Evolutionary conservation across 2,329 filamentous ascomycete species (phyloP), one percentile per base, ranked within the genome.

Genomic region (Epichloe elymi): DNA sequence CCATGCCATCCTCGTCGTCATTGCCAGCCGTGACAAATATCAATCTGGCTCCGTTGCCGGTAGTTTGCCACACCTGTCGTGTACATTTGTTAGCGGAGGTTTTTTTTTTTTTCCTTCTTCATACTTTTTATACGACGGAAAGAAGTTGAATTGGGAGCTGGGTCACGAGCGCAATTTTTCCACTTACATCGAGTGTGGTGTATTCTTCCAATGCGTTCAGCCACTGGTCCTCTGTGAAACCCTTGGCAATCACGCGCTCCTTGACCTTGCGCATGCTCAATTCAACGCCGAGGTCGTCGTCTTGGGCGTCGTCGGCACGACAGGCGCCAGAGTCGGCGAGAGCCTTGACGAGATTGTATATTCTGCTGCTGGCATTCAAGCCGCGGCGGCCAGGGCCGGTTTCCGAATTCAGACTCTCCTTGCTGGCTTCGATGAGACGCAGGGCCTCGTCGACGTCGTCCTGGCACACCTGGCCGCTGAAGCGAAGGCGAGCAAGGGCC

Each of bases 371-470:
- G 30, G 88, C 83, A 49, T 87, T 95, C 59, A 86, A 80, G 59
- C 86, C 84, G 52, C 83, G 78, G 47, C 80, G 73, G 49, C 74
- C 71, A 46, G 74, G 66, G 61, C 63, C 77, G 48, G 71, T 74
- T 56, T 94, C 88, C 35, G 83, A 79, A 62, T 91, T 86, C 61
- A 98, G 72, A 58, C 83, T 91, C 54, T 94, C 87, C 71, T 97
- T 97, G 68, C 87, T 93, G 52, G 95, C 88, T 67, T 97, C 91
- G 47, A 95, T 78, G 46, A 98, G 77, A 49, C 93, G 82, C 56
- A 98, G 72, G 2, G 93, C 90, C 71, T 98, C 93, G 62, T 98
- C 93, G 5, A 97, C 90, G 67, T 98, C 93, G 60, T 95, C 91
- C 50, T 86, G 85, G 49, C 87, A 83, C 47, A 97, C 93, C 55